Evolutionary conservation across 257 asterid species (phyloP).

Genomic region (Salvia miltiorrhiza): DNA sequence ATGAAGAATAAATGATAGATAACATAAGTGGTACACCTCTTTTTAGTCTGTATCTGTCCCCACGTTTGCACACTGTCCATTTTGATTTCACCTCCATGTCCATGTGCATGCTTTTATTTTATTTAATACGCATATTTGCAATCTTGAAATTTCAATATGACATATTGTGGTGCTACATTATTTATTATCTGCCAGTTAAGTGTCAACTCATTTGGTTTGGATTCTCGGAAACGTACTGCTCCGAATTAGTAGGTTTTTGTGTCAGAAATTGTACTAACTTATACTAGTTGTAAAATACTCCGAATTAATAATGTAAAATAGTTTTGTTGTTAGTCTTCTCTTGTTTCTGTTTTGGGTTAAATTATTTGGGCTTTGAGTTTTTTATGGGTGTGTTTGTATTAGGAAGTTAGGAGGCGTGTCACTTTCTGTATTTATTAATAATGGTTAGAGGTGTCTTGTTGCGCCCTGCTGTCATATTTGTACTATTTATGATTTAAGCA

Average conservation of each 20-base stretch:
- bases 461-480: conserved; percentile 18
- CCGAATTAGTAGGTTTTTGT: neutral
- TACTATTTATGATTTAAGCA: neutral
- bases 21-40: conserved; percentile 11
- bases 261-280: conserved; percentile 1
- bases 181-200: conserved; percentile 15
- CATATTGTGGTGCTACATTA: neutral
- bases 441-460: neutral
- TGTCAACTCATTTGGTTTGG: conserved; percentile 11
- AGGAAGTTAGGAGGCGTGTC: conserved; percentile 23
- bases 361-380: neutral
- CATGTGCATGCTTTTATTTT: neutral
- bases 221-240: neutral
- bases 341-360: neutral
- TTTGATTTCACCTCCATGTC: conserved; percentile 22
- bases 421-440: conserved; percentile 13
- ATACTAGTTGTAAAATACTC: neutral
- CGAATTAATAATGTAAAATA: neutral
- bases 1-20: conserved; percentile 16
- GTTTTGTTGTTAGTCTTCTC: neutral
- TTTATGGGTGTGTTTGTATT: neutral
- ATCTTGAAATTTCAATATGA: neutral
- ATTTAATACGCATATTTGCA: neutral
- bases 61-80: conserved; percentile 25
- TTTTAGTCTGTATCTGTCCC: conserved; percentile 21